A percentile compares a stretch with the other conserved stretches of the same genome.
phyloP scores from a whole-genome alignment of 768 basidiomycete species.

The Astraeus odoratus region DNA sequence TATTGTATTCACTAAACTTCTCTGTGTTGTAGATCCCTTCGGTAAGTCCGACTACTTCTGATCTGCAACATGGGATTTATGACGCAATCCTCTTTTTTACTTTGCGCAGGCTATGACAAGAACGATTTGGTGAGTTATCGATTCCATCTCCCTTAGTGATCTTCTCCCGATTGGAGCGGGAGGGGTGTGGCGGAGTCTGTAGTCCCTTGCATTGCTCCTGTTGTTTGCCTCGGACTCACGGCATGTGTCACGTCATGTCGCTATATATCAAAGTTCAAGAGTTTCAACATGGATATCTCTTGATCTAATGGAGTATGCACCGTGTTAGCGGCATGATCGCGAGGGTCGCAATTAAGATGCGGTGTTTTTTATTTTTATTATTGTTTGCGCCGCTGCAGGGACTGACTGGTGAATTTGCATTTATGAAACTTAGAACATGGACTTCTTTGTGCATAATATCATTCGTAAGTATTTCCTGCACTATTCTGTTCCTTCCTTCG shows the following conservation, averaged over 20 bases:
- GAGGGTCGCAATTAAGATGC: slow-evolving; percentile 3
- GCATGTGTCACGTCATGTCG: too few species aligned
- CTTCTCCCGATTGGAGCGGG: neutral
- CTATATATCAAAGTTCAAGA: too few species aligned
- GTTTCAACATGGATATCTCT: too few species aligned
- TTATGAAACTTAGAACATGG: slow-evolving; percentile 41
- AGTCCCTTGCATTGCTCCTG: too few species aligned
- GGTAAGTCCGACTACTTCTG: slow-evolving; percentile 20
- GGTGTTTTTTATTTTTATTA: neutral
- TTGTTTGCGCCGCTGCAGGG: neutral
- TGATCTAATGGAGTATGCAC: too few species aligned
- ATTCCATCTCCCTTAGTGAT: neutral
- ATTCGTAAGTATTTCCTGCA: slow-evolving; percentile 40
- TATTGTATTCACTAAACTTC: neutral
- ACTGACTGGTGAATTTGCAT: neutral
- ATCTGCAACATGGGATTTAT: neutral
- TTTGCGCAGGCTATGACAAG: slow-evolving; percentile 51
- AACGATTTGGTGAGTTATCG: slow-evolving; percentile 51
- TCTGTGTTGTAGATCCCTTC: slow-evolving; percentile 42
- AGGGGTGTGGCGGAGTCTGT: neutral
- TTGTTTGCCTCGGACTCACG: slow-evolving; percentile 10
- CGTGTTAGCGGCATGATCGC: neutral
- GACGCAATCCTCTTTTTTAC: too few species aligned
- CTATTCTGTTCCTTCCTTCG: neutral
- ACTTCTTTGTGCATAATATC: slow-evolving; percentile 65